These are phyloP conservation scores for Mycena filopes DNA, from an alignment of 768 basidiomycete genomes.

Conservation along the genomic window DNA sequence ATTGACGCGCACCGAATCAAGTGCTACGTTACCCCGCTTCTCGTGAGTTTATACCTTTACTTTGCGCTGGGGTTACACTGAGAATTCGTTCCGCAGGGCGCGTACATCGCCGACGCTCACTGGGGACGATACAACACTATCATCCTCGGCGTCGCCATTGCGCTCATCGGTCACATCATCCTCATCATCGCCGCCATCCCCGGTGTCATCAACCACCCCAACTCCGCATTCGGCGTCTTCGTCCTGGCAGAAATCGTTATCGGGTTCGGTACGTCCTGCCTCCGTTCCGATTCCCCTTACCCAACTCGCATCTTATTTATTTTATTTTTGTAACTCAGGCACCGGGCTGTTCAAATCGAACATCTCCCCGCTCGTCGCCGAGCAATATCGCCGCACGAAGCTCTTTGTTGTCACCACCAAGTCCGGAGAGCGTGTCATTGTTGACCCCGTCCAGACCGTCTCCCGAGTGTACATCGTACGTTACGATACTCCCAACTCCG, in stretches of 20 bases:
- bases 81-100: constrained; percentile 48
- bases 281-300: too few relatives aligned
- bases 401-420: constrained; percentile 61
- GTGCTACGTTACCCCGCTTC: constrained; percentile 74
- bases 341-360: constrained; percentile 83
- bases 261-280: constrained; percentile 46
- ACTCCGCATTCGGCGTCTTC: constrained; percentile 68
- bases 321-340: constrained; percentile 57
- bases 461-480: constrained; percentile 73
- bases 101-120: constrained; percentile 77
- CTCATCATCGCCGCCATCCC: constrained; percentile 76
- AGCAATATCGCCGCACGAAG: constrained; percentile 71
- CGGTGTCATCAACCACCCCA: constrained; percentile 67
- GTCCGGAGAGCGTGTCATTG: constrained; percentile 76
- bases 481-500: too few relatives aligned
- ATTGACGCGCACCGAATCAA: constrained; percentile 58
- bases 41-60: constrained; percentile 31
- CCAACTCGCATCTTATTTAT: too few relatives aligned
- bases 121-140: constrained; percentile 83
- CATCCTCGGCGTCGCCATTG: constrained; percentile 65
- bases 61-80: too few relatives aligned
- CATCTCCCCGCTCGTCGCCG: constrained; percentile 82
- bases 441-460: constrained; percentile 76
- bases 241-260: constrained; percentile 70
- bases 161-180: constrained; percentile 73